Evolutionary conservation across 1,284 basidiomycete species (phyloP).

Genomic region (Testicularia cyperi): DNA sequence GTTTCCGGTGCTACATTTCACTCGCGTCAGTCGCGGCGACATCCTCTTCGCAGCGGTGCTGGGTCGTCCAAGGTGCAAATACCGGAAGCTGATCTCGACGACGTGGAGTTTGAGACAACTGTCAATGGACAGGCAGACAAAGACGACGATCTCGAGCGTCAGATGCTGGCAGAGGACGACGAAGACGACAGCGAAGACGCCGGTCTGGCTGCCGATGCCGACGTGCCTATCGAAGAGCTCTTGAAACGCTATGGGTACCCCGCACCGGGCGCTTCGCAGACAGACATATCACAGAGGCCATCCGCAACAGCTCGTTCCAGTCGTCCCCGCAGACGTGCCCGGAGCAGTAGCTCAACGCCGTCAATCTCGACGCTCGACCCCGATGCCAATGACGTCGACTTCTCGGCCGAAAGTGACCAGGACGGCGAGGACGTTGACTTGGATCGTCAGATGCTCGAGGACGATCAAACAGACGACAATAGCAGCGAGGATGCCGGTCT

Average conservation of each 20-base stretch:
- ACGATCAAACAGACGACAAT: constrained; percentile 60
- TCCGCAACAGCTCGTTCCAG: neutral
- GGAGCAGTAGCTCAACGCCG: too few relatives aligned
- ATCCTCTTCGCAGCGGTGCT: too few relatives aligned
- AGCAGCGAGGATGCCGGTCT: constrained; percentile 65
- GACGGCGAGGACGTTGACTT: constrained; percentile 55
- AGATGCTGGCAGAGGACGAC: constrained; percentile 57
- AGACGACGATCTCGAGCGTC: constrained; percentile 56
- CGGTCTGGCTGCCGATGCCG: constrained; percentile 64
- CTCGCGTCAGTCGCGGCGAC: too few relatives aligned
- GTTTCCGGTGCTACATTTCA: too few relatives aligned
- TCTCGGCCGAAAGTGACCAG: constrained; percentile 18
- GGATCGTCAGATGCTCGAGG: constrained; percentile 54
- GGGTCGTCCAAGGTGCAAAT: too few relatives aligned
- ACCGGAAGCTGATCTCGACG: constrained; percentile 21
- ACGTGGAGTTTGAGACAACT: constrained; percentile 17
- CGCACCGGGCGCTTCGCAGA: neutral
- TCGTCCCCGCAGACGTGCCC: too few relatives aligned
- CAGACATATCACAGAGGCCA: too few relatives aligned
- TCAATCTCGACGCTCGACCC: too few relatives aligned
- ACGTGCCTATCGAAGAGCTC: constrained; percentile 65
- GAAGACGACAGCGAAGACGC: constrained; percentile 64
- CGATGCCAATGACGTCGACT: constrained; percentile 27
- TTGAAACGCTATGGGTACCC: constrained; percentile 63
- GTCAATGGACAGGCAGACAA: constrained; percentile 41